These are phyloP conservation scores for Isoetes taiwanensis DNA, from an alignment of 75 land plant genomes.

Conservation along the genomic window DNA sequence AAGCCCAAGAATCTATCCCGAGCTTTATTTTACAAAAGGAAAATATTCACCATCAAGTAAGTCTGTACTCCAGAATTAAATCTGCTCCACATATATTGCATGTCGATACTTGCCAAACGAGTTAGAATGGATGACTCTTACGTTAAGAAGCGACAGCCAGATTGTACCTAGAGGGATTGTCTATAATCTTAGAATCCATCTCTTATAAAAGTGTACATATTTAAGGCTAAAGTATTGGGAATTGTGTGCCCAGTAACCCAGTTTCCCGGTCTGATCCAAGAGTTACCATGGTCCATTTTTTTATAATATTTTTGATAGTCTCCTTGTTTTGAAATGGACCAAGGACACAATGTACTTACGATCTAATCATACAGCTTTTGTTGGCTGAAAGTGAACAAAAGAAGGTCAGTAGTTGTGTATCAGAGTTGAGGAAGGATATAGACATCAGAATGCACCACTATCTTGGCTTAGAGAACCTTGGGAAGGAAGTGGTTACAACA, in stretches of 20 bases:
- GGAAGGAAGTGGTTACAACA: slow-evolving; percentile 17
- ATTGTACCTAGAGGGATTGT: no score
- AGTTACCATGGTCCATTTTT: neutral
- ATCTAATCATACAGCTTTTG: neutral
- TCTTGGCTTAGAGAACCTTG: slow-evolving; percentile 6
- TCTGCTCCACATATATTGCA: no score
- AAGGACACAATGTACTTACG: neutral
- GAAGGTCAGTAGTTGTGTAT: slow-evolving; percentile 1
- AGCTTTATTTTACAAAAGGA: slow-evolving; percentile 6
- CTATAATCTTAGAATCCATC: no score
- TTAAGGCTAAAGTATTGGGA: no score
- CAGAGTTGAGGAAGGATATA: slow-evolving; percentile 20
- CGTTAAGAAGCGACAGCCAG: no score
- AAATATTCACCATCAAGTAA: slow-evolving; percentile 16
- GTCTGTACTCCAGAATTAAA: neutral
- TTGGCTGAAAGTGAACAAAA: slow-evolving; percentile 8
- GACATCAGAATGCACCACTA: slow-evolving; percentile 13
- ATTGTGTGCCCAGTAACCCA: no score
- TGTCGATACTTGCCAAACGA: no score
- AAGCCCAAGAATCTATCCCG: slow-evolving; percentile 14
- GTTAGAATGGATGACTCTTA: no score
- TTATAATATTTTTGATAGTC: neutral
- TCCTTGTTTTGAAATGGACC: neutral
- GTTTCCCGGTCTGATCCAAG: no score
- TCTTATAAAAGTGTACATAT: no score